These are phyloP conservation scores for Spathaspora boniae DNA, from an alignment of 805 yeast genomes.

Conservation along the genomic window DNA sequence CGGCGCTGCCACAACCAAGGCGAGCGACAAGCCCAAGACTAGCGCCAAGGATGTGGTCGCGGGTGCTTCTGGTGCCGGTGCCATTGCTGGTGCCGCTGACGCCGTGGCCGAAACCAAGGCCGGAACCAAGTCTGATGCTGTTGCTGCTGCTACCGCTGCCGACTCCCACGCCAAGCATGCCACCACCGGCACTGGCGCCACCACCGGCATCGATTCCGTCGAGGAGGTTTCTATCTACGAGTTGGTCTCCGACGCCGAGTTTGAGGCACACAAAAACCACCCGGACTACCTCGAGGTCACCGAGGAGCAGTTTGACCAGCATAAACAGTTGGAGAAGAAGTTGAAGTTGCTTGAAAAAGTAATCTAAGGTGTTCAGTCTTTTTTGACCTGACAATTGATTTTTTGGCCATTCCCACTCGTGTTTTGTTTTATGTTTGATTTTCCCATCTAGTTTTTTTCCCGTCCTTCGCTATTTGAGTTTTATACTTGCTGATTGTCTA, in stretches of 20 bases:
- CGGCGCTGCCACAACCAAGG: too few relatives aligned
- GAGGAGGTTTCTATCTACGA: constrained; percentile 34
- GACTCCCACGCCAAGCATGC: too few relatives aligned
- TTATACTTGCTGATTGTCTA: not conserved
- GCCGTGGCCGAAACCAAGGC: constrained; percentile 7
- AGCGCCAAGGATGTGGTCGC: constrained; percentile 5
- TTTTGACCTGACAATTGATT: not conserved
- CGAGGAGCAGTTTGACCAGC: constrained; percentile 22
- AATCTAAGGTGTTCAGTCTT: too few relatives aligned
- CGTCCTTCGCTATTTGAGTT: not conserved
- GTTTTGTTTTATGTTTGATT: too few relatives aligned
- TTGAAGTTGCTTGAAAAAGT: constrained; percentile 6
- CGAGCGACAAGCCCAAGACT: constrained; percentile 16
- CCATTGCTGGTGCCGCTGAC: not conserved
- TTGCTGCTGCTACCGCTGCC: constrained; percentile 13
- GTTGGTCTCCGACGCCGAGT: constrained; percentile 49
- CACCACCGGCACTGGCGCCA: too few relatives aligned
- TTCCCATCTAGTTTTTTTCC: not conserved
- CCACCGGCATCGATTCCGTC: too few relatives aligned
- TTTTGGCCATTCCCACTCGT: not conserved
- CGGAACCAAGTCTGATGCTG: constrained; percentile 12
- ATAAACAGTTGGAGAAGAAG: constrained; percentile 11
- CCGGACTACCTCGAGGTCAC: constrained; percentile 46
- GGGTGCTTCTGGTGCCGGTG: constrained; percentile 7
- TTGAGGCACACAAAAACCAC: constrained; percentile 40